These are phyloP conservation scores for Cryomyces minteri DNA, from an alignment of 495 filamentous ascomycete species.

Conservation along the genomic window DNA sequence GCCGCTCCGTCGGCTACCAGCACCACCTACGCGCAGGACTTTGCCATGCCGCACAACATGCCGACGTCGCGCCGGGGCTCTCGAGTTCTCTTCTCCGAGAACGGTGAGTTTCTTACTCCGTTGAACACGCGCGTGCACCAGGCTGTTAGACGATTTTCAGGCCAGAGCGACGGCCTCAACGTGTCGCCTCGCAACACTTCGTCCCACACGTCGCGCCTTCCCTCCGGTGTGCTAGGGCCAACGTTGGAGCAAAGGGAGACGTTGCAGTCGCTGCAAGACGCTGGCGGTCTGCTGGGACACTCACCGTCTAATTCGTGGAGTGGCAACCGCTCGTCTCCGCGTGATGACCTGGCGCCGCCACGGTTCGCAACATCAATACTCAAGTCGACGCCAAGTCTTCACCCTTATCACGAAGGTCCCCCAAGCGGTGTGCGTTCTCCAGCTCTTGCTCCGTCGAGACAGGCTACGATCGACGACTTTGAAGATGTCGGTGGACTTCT, in stretches of 20 bases:
- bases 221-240: slow-evolving; percentile 7
- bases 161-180: slow-evolving; percentile 8
- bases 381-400: background rate
- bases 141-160: background rate
- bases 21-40: slow-evolving; percentile 24
- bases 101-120: slow-evolving; percentile 25
- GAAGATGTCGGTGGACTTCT: background rate
- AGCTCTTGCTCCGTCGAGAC: background rate
- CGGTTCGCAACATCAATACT: background rate
- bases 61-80: slow-evolving; percentile 11
- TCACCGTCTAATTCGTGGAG: background rate
- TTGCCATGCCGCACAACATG: slow-evolving; percentile 1
- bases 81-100: background rate
- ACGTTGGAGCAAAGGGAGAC: slow-evolving; percentile 6
- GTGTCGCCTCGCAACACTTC: slow-evolving; percentile 1
- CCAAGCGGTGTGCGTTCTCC: background rate
- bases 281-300: slow-evolving; percentile 4
- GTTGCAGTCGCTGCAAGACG: slow-evolving; percentile 9
- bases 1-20: background rate
- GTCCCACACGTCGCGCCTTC: background rate
- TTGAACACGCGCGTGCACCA: slow-evolving; percentile 7
- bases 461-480: background rate
- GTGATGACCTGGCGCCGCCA: background rate
- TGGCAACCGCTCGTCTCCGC: background rate
- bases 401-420: background rate